These are phyloP conservation scores for Talaromyces thailandensis DNA, from an alignment of 495 filamentous ascomycete genomes.

Conservation along the genomic window DNA sequence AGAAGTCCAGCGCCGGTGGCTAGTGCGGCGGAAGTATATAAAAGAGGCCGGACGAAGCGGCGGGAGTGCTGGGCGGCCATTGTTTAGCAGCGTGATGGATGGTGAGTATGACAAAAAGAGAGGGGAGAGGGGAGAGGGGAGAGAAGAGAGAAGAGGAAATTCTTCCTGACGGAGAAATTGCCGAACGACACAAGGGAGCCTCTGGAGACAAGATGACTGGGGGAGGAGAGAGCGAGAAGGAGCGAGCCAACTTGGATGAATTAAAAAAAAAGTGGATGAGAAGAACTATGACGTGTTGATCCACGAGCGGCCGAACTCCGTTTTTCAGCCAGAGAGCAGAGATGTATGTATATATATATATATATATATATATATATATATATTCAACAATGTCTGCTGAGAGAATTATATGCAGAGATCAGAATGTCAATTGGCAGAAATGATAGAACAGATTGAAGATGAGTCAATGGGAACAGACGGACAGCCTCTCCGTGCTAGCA, in stretches of 20 bases:
- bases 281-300: slow-evolving; percentile 6
- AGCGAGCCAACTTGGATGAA: neutral
- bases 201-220: slow-evolving; percentile 5
- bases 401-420: neutral
- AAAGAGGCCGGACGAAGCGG: slow-evolving; percentile 48
- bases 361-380: neutral
- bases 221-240: slow-evolving; percentile 2
- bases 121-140: slow-evolving; percentile 11
- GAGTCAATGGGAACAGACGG: neutral
- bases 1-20: slow-evolving; percentile 53
- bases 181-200: neutral
- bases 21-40: slow-evolving; percentile 53
- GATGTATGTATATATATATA: neutral
- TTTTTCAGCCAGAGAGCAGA: no score
- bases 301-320: slow-evolving; percentile 9
- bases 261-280: neutral
- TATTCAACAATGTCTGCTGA: neutral
- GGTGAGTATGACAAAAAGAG: slow-evolving; percentile 12
- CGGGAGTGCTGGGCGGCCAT: slow-evolving; percentile 53
- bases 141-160: neutral
- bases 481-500: no score
- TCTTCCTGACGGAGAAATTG: neutral
- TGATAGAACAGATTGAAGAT: no score
- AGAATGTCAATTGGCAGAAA: no score
- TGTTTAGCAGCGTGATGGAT: slow-evolving; percentile 14